Conservation (phyloP, 2,329 filamentous ascomycete genomes). For the Fusarium brevicatenulatum region DNA sequence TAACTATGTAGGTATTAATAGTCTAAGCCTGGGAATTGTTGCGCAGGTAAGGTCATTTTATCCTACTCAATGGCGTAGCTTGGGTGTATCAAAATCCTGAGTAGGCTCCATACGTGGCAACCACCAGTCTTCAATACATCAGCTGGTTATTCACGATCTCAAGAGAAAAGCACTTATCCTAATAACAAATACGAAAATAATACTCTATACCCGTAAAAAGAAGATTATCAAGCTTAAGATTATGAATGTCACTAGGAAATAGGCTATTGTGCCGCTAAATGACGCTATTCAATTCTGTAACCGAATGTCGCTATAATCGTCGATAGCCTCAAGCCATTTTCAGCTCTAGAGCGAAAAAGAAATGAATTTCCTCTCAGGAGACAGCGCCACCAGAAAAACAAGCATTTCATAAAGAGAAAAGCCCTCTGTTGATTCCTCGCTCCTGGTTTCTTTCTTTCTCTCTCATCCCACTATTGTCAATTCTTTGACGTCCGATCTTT, state of each 20-base stretch:
- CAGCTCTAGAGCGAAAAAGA: background rate
- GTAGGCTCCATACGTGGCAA: too few relatives aligned
- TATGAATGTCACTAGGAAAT: rapidly evolving
- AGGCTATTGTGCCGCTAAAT: background rate
- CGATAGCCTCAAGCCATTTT: background rate
- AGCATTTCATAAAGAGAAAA: rapidly evolving
- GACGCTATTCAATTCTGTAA: background rate
- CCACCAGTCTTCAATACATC: too few relatives aligned
- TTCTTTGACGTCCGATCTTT: background rate
- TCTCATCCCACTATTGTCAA: background rate
- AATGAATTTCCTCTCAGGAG: background rate
- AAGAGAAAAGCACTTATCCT: rapidly evolving
- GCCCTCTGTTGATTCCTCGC: rapidly evolving
- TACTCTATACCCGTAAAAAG: rapidly evolving
- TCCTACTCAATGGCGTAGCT: too few relatives aligned
- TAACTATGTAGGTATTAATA: too few relatives aligned
- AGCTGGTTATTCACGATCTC: too few relatives aligned
- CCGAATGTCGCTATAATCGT: background rate
- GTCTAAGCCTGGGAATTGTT: too few relatives aligned
- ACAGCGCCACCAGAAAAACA: background rate
- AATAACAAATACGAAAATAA: rapidly evolving
- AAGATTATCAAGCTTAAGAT: background rate
- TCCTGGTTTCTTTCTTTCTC: background rate
- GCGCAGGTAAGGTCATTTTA: too few relatives aligned
- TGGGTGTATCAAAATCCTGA: too few relatives aligned